phyloP scores from a whole-genome alignment of 1,139 yeast genomes.

The Nakaseomyces bracarensis region DNA sequence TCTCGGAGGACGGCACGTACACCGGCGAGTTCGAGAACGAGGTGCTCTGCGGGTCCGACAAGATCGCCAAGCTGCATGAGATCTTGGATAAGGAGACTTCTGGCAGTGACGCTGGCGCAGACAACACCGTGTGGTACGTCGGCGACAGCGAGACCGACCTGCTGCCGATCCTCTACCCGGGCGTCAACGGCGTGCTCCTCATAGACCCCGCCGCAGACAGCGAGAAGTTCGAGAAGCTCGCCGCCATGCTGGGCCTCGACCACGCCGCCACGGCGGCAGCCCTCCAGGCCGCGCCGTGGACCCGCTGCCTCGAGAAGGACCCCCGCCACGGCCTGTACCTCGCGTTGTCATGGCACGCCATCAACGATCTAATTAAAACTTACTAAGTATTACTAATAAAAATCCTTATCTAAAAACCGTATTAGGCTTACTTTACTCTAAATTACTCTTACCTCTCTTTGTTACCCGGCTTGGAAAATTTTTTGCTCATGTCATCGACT shows the following conservation, averaged over 20 bases:
- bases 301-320: slow-evolving; percentile 2
- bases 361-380: background rate
- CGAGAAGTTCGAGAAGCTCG: slow-evolving; percentile 17
- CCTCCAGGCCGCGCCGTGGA: no score
- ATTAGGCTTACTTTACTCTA: no score
- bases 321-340: slow-evolving; percentile 1
- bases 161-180: slow-evolving; percentile 23
- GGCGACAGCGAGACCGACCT: slow-evolving; percentile 32
- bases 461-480: no score
- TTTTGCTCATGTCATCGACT: no score
- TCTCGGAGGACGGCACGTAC: slow-evolving; percentile 12
- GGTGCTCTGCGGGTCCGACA: slow-evolving; percentile 27
- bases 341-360: slow-evolving; percentile 8
- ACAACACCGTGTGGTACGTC: slow-evolving; percentile 21
- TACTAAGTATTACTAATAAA: background rate
- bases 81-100: slow-evolving; percentile 7
- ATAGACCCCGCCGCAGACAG: slow-evolving; percentile 26
- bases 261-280: background rate
- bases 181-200: slow-evolving; percentile 24
- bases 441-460: no score
- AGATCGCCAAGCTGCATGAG: slow-evolving; percentile 15
- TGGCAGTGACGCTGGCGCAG: no score
- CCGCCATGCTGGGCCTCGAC: no score
- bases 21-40: slow-evolving; percentile 24
- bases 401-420: no score